Evolutionary conservation across 495 filamentous ascomycete genomes (phyloP).

Genomic region (Aspergillus homomorphus): DNA sequence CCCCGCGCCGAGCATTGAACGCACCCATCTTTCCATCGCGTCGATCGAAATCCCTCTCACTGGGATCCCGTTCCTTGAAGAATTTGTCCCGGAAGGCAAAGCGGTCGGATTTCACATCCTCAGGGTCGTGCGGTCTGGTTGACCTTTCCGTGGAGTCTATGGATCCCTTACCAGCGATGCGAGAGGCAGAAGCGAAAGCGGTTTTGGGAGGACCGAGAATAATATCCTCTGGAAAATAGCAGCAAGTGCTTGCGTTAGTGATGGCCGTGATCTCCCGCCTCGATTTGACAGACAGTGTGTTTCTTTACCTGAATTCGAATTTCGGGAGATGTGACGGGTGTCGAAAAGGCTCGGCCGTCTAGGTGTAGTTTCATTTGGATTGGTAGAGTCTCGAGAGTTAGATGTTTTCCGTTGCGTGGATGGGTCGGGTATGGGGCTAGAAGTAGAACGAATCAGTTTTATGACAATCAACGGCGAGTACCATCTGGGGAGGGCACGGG

Average conservation of each 20-base stretch:
- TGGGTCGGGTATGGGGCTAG: conserved; percentile 46
- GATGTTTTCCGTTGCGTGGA: conserved; percentile 47
- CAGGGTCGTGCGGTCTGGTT: conserved; percentile 46
- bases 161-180: conserved; percentile 52
- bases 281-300: not conserved
- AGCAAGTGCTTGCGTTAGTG: conserved; percentile 18
- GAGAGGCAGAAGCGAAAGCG: conserved; percentile 78
- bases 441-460: conserved; percentile 26
- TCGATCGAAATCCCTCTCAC: conserved; percentile 43
- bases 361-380: conserved; percentile 34
- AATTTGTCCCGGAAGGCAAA: conserved; percentile 61
- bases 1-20: conserved; percentile 45
- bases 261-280: conserved; percentile 16
- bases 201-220: conserved; percentile 86
- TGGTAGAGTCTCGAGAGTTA: conserved; percentile 42
- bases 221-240: conserved; percentile 68
- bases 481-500: conserved; percentile 7
- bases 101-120: conserved; percentile 52
- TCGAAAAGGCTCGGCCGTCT: conserved; percentile 60
- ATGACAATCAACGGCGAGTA: conserved; percentile 1
- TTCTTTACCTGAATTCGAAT: conserved; percentile 55
- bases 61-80: conserved; percentile 45
- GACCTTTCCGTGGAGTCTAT: conserved; percentile 49
- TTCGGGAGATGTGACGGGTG: conserved; percentile 59
- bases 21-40: conserved; percentile 37